Base-by-base conservation (phyloP, 2,329 filamentous ascomycete species). In the Chrysoporthe puriensis region DNA sequence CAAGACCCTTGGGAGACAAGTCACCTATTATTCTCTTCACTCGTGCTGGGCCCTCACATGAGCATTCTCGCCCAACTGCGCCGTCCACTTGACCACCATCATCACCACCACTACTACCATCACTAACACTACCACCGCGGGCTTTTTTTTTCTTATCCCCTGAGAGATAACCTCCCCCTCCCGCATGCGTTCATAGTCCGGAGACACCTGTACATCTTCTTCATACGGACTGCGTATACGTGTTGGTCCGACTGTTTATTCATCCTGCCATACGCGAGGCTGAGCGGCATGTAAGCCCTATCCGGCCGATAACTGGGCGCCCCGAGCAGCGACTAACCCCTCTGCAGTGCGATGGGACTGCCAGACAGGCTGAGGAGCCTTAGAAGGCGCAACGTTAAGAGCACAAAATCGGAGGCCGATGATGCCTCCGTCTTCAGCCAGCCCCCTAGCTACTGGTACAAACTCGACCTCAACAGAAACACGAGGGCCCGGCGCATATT, bases 401-500 rank as follows among this genome's bases (percentile, higher is more conserved):
- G 68, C 43, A 52, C 66, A 13, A 62, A 57, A 7, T 34, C 26
- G 72, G 77, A 8, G 73, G 34, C 60, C 42, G 68, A 69, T 16
- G 68, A 63, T 34, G 56, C 46, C 13, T 69, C 68, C 26, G 56
- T 50, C 44, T 59, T 64, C 8, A 67, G 62, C 46, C 61, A 69
- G 36, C 61, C 63, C 57, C 60, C 64, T 5, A 63, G 63, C 56
- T 64, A 70, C 54, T 68, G 66, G 69, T 68, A 66, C 61, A 70
- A 68, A 26, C 69, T 85, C 71, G 84, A 83, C 73, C 66, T 70
- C n/a, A 66, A 59, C 63, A 77, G 78, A 70, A 82, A 80, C 34
- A 87, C 86, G 0, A 81, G 80, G 64, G 82, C 83, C 43, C 83
- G 91, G 18, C 82, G 83, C 62, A 84, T 84, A 77, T 90, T 90